Base-by-base conservation (phyloP, 345 rosid genomes). In the Carallia brachiata region DNA sequence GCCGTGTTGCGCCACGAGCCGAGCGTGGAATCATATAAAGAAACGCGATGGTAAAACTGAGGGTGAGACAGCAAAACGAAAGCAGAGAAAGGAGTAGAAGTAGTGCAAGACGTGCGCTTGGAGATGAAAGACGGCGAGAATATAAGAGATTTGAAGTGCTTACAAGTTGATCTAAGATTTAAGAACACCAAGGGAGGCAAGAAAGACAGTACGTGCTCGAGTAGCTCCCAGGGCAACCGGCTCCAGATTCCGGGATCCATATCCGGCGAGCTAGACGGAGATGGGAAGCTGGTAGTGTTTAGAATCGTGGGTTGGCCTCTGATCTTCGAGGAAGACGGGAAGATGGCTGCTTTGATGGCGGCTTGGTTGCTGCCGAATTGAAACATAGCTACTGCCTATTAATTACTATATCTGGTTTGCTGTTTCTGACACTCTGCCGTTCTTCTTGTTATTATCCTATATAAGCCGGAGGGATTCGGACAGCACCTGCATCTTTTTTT, bases 211-310 rank as follows among this genome's bases (percentile, higher is more conserved):
- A 88, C 68, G 50, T 70, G 84, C 32, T 91, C 97, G 0, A 94
- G 84, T 36, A 94, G 70, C 57, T 94, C 96, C 66, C 32, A 67
- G 2, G 97, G 97, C 65, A 91, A 70, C 19, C 62, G 66, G 80
- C 93, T 83, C 98, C 98, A 94, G 69, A 94, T 82, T 40, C 16
- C 71, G 3, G 96, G 93, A 81, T 94, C 96, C 98, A 94, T 89
- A 0, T 63, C 66, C 3, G 53, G 47, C 1, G 71, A 79, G 18
- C 12, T 61, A 1, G 69, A 0, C n/a, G 67, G 62, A 19, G 71
- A 61, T 28, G 66, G 73, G 17, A 63, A 18, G 54, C 40, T n/a
- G 17, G 4, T 44, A 12, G 50, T 44, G 32, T 52, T 15, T 10
- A 28, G 57, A 12, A 39, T 39, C 69, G 30, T 23, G 32, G 61